A percentile compares a stretch with the other conserved stretches of the same genome.
phyloP scores from a whole-genome alignment of 352 stramenopile genomes.

The Ochromonadaceae sp. region DNA sequence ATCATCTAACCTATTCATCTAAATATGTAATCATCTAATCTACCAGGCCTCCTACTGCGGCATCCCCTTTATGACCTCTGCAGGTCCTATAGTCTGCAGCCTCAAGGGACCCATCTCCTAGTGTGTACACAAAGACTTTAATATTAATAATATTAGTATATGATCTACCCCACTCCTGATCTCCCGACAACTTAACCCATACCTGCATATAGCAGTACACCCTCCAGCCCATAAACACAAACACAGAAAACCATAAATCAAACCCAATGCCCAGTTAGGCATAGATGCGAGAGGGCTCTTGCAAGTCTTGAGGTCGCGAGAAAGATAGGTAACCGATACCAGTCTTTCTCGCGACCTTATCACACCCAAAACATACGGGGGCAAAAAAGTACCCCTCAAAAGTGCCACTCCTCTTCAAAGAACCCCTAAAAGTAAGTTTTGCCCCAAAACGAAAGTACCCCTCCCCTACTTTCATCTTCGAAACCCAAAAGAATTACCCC shows the following conservation, averaged over 20 bases:
- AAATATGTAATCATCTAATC: too few relatives aligned
- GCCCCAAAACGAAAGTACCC: background rate
- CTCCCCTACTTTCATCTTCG: constrained; percentile 1
- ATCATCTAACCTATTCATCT: background rate
- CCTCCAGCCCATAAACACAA: background rate
- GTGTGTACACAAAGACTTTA: too few relatives aligned
- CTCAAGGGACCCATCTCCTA: constrained; percentile 32
- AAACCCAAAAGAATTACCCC: background rate
- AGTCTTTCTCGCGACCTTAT: too few relatives aligned
- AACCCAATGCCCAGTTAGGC: background rate
- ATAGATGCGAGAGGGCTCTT: background rate
- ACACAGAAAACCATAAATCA: background rate
- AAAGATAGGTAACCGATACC: too few relatives aligned
- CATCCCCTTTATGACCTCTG: constrained; percentile 32
- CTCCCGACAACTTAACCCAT: background rate
- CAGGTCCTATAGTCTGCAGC: constrained; percentile 25
- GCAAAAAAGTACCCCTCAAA: too few relatives aligned
- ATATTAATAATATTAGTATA: background rate
- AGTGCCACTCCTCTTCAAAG: too few relatives aligned
- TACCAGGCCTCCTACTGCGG: constrained; percentile 15
- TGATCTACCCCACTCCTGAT: too few relatives aligned
- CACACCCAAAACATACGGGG: too few relatives aligned
- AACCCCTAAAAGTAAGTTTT: too few relatives aligned
- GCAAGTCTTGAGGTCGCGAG: background rate
- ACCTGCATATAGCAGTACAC: background rate